Percentiles rank a stretch among this genome's conserved stretches.
phyloP scores from a whole-genome alignment of 805 yeast species.

The Candida maesae region DNA sequence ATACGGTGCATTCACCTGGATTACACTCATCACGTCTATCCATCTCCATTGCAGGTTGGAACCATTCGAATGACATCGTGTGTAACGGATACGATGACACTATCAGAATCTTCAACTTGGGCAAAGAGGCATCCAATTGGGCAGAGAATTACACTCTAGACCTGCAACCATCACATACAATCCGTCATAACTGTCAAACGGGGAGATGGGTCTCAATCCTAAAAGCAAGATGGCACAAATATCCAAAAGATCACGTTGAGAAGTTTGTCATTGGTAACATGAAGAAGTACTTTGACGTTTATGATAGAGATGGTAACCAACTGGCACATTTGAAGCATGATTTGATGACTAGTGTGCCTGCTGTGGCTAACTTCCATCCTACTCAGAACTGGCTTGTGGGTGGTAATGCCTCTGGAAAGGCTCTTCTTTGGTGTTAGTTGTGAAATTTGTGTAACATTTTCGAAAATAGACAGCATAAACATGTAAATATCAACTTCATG shows the following conservation, averaged over 20 bases:
- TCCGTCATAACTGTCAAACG: constrained; percentile 91
- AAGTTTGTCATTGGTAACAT: constrained; percentile 92
- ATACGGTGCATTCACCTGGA: constrained; percentile 40
- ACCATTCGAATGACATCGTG: constrained; percentile 61
- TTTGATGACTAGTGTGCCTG: constrained; percentile 85
- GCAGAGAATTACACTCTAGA: constrained; percentile 21
- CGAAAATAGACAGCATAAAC: too few relatives aligned
- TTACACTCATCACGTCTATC: constrained; percentile 72
- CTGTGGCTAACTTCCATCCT: constrained; percentile 81
- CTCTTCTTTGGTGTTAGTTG: constrained; percentile 50
- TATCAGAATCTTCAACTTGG: constrained; percentile 64
- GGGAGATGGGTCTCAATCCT: constrained; percentile 96
- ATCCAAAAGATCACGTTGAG: constrained; percentile 66
- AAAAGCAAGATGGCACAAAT: constrained; percentile 80
- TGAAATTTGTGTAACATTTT: too few relatives aligned
- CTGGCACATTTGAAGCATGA: constrained; percentile 68
- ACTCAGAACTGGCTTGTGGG: constrained; percentile 88
- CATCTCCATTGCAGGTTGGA: constrained; percentile 76
- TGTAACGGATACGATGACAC: constrained; percentile 94
- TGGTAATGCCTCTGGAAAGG: constrained; percentile 92
- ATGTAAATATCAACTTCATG: too few relatives aligned
- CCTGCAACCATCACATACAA: constrained; percentile 57
- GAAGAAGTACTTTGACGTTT: constrained; percentile 85
- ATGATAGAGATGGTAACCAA: constrained; percentile 70
- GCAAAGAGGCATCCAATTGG: constrained; percentile 24